Evolutionary conservation across 176 grass and related monocot genomes (phyloP).

Genomic region (Oryza punctata): DNA sequence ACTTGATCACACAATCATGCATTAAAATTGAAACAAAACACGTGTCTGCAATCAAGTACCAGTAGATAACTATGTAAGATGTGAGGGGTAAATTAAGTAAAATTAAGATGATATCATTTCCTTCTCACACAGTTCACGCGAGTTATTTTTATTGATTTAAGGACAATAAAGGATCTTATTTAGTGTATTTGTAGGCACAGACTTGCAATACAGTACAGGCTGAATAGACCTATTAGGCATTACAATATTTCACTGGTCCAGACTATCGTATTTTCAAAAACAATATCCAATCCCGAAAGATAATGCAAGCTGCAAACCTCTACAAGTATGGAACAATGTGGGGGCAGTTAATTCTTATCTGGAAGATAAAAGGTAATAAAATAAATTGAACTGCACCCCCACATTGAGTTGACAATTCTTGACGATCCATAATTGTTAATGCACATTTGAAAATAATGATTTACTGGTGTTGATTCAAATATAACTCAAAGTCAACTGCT

Average conservation of each 20-base stretch:
- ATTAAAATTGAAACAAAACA: not conserved
- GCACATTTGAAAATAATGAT: not conserved
- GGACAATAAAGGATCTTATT: not conserved
- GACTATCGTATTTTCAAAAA: not conserved
- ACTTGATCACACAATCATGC: conserved; percentile 6
- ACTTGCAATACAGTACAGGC: not conserved
- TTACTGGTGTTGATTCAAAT: not conserved
- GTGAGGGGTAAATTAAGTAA: not conserved
- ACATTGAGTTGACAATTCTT: not conserved
- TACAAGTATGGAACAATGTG: not conserved
- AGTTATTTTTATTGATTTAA: not conserved
- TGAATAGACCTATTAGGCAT: not conserved
- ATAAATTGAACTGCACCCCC: no score
- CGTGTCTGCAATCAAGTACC: not conserved
- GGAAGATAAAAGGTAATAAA: no score
- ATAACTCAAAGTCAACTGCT: conserved; percentile 1
- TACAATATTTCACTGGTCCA: not conserved
- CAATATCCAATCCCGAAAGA: no score
- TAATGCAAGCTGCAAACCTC: not conserved
- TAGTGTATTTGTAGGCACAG: conserved; percentile 5
- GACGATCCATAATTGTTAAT: not conserved
- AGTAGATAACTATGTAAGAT: conserved; percentile 10
- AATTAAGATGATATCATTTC: not conserved
- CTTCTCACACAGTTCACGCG: not conserved
- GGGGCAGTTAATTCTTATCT: not conserved